phyloP scores from a whole-genome alignment of 2,329 filamentous ascomycete genomes.

The Aspergillus terreus region DNA sequence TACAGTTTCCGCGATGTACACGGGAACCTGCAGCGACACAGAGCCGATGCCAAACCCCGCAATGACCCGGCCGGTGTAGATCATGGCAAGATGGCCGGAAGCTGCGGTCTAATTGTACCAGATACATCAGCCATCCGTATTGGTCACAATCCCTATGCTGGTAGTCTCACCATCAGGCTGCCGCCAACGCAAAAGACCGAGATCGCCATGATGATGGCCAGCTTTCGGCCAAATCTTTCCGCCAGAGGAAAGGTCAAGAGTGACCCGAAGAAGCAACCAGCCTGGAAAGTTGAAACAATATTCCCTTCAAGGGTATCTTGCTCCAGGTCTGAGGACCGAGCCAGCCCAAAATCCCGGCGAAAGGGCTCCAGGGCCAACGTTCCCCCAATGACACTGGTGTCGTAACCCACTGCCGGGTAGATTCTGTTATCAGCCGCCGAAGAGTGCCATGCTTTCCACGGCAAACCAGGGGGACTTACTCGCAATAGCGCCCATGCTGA shows the following conservation, averaged over 20 bases:
- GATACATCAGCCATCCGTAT: neutral
- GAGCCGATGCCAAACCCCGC: slow-evolving; percentile 8
- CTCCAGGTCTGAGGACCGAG: neutral
- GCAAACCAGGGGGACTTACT: neutral
- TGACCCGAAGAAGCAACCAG: slow-evolving; percentile 17
- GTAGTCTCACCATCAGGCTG: slow-evolving; percentile 1
- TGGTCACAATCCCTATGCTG: neutral
- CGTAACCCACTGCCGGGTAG: slow-evolving; percentile 6
- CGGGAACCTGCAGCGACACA: slow-evolving; percentile 7
- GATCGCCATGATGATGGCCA: slow-evolving; percentile 52
- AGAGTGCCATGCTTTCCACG: neutral
- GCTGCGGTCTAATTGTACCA: neutral
- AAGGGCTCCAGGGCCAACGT: slow-evolving; percentile 8
- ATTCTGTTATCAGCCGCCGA: no score
- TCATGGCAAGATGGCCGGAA: slow-evolving; percentile 5
- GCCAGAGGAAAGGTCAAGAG: slow-evolving; percentile 32
- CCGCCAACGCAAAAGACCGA: slow-evolving; percentile 54
- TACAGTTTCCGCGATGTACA: slow-evolving; percentile 8
- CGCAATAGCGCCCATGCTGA: slow-evolving; percentile 10
- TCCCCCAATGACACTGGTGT: slow-evolving; percentile 9
- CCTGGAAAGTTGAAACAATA: slow-evolving; percentile 13
- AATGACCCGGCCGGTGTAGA: slow-evolving; percentile 4
- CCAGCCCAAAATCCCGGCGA: slow-evolving; percentile 9
- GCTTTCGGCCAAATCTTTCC: slow-evolving; percentile 50
- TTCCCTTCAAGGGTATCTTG: slow-evolving; percentile 9